Conservation (phyloP, 352 stramenopile species). For the Hyaloperonospora brassicae region DNA sequence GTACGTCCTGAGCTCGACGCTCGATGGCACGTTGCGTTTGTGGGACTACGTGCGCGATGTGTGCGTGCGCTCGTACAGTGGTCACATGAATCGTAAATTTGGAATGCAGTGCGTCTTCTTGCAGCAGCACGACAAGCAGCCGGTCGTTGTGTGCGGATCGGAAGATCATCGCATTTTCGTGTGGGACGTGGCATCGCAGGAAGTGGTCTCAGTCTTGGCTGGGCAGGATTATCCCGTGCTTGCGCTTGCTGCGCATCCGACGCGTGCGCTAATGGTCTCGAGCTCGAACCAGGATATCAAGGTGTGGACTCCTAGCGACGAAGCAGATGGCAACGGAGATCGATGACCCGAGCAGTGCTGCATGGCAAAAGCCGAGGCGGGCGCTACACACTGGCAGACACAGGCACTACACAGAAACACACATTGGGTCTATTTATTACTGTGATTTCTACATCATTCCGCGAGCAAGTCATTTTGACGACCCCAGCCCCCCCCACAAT, state of each 20-base stretch:
- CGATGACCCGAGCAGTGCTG: constrained; percentile 8
- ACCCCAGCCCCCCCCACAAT: too few relatives aligned
- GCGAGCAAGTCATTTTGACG: too few relatives aligned
- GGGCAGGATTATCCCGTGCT: constrained; percentile 82
- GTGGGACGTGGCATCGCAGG: constrained; percentile 86
- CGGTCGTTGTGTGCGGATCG: constrained; percentile 84
- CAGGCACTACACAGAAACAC: constrained; percentile 12
- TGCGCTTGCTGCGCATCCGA: constrained; percentile 72
- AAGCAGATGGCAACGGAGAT: constrained; percentile 7
- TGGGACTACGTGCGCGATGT: constrained; percentile 79
- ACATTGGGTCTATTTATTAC: constrained; percentile 51
- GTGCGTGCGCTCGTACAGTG: constrained; percentile 59
- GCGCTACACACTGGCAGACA: too few relatives aligned
- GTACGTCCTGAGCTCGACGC: constrained; percentile 87
- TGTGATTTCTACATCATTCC: constrained; percentile 8
- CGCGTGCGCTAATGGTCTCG: constrained; percentile 49
- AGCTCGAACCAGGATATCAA: constrained; percentile 73
- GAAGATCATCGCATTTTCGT: constrained; percentile 89
- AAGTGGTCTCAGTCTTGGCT: constrained; percentile 50
- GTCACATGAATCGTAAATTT: constrained; percentile 79
- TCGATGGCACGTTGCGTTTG: constrained; percentile 88
- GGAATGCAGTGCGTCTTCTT: constrained; percentile 84
- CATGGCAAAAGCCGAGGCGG: background rate
- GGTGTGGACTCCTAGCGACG: constrained; percentile 27
- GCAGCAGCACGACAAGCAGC: constrained; percentile 28